Conservation (phyloP, 768 basidiomycete species). For the Agaricus sinodeliciosus region DNA sequence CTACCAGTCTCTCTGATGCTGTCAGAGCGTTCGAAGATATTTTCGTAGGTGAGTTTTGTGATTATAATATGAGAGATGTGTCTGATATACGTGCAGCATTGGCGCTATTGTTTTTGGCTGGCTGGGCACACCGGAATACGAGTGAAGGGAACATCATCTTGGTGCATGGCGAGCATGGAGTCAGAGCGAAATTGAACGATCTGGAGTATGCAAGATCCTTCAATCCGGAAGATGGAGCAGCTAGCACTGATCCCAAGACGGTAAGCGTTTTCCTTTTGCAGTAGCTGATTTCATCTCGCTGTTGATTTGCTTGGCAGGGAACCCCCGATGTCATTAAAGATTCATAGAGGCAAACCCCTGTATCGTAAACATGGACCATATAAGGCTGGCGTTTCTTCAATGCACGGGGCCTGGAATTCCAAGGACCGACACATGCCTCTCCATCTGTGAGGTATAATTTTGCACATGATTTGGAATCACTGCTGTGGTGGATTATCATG, state of each 20-base stretch:
- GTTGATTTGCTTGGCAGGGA: not conserved
- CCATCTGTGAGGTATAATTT: not conserved
- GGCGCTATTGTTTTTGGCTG: slow-evolving; percentile 3
- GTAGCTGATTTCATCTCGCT: not conserved
- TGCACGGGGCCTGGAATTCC: not conserved
- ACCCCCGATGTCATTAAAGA: slow-evolving; percentile 1
- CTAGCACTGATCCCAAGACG: not conserved
- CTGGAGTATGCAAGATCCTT: slow-evolving; percentile 10
- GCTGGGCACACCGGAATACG: slow-evolving; percentile 9
- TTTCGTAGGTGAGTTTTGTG: not conserved
- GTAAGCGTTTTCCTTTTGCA: not conserved
- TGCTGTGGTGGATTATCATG: not conserved
- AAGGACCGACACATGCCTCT: not conserved
- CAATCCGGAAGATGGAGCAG: not conserved
- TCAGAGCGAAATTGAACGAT: slow-evolving; percentile 3
- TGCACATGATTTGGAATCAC: not conserved
- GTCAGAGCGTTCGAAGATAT: not conserved
- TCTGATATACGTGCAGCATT: not conserved
- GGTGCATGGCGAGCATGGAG: not conserved
- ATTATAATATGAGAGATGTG: not conserved
- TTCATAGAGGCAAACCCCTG: not conserved
- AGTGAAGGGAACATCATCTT: slow-evolving; percentile 8
- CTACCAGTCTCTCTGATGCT: slow-evolving; percentile 14
- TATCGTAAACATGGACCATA: not conserved
- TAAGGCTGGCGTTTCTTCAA: too few species aligned